Evolutionary conservation across 2,329 filamentous ascomycete genomes (phyloP), one percentile per base, ranked within the genome.

Genomic region (Leptographium procerum): DNA sequence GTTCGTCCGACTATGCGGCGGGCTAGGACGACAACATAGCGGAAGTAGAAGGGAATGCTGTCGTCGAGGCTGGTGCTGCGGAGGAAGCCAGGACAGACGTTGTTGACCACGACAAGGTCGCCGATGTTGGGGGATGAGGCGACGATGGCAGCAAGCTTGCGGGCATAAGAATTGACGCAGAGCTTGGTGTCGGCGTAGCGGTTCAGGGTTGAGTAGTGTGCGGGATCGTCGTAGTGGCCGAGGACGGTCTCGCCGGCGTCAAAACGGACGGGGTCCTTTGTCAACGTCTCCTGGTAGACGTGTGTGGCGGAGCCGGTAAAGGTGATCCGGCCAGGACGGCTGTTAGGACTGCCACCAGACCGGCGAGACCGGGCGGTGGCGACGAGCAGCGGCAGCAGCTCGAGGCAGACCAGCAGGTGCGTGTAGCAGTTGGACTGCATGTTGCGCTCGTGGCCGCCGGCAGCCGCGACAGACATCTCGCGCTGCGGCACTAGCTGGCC

Each of bases 371-470:
- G 29, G 3, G 51, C 51, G 1, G 51, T 52, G 19, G 51, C 51
- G 8, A 22, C 29, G 8, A 52, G 29, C 51, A 52, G 51, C 29
- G 51, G 51, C 31, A 52, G 51, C 28, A 52, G 51, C 29, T 33
- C 51, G 29, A 52, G 51, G 14, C 29, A 33, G 16, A 52, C 6
- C 8, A 52, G 51, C 31, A 52, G 28, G 16, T 52, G 51, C 16
- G 51, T 52, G n/a, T 52, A 52, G 29, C 16, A n/a, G 51, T 52
- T 52, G 51, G 34, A 29, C 51, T 52, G 51, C 51, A 52, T 52
- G 51, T 24, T 52, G 51, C 51, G 51, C 31, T 52, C 51, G 51
- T 52, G 51, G 51, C 51, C 51, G 51, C 51, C 51, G 7, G 29
- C 51, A 8, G 29, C 51, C 4, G 28, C 1, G 8, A 9, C 8